Evolutionary conservation across 2,329 filamentous ascomycete genomes (phyloP).

Genomic region (Xylariaceae sp.): DNA sequence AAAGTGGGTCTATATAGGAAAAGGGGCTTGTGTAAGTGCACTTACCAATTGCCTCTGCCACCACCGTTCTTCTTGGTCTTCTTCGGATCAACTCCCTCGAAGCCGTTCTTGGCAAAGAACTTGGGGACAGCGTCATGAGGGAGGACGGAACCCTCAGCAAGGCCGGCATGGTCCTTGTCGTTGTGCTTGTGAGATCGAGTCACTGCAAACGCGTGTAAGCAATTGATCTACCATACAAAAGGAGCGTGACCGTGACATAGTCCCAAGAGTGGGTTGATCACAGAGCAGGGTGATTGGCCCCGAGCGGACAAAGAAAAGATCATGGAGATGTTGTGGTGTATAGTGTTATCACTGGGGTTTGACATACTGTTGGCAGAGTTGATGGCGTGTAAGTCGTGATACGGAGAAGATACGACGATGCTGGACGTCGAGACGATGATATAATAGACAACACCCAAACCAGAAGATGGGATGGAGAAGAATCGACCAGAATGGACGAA

Average conservation of each 20-base stretch:
- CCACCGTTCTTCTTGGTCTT: constrained; percentile 96
- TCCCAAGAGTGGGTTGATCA: not conserved
- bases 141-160: constrained; percentile 66
- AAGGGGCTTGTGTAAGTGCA: constrained; percentile 3
- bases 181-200: constrained; percentile 96
- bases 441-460: constrained; percentile 1
- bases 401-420: not conserved
- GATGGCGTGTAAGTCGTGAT: not conserved
- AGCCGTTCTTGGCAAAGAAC: constrained; percentile 87
- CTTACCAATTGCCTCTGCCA: constrained; percentile 92
- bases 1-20: not conserved
- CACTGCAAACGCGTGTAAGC: constrained; percentile 53
- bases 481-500: constrained; percentile 3
- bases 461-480: not conserved
- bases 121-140: constrained; percentile 74
- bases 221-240: not conserved
- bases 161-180: constrained; percentile 80
- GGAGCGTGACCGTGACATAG: not conserved
- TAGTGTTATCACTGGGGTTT: not conserved
- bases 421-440: constrained; percentile 1
- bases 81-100: constrained; percentile 75
- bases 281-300: not conserved
- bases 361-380: constrained; percentile 13
- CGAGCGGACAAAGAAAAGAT: not conserved
- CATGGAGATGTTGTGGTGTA: not conserved